Percentiles rank a stretch among this genome's conserved stretches.
These are phyloP conservation scores for Colletotrichum eremochloae DNA, from an alignment of 2,329 filamentous ascomycete genomes.

Conservation along the genomic window DNA sequence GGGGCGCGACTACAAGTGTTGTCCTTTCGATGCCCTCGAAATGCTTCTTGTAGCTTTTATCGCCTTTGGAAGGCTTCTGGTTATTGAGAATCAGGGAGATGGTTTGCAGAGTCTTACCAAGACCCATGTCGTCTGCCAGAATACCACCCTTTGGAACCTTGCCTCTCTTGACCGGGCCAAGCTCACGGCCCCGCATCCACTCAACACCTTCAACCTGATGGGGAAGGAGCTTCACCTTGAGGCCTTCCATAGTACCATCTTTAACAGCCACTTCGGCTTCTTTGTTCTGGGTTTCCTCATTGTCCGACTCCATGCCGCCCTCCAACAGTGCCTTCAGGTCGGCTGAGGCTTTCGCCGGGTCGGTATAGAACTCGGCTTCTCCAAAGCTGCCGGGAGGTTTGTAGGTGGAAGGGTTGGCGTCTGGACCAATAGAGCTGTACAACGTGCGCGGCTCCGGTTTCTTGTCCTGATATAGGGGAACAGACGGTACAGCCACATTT, in stretches of 20 bases:
- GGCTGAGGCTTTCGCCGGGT: constrained; percentile 78
- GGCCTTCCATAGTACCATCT: constrained; percentile 75
- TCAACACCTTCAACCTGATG: constrained; percentile 94
- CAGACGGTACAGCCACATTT: constrained; percentile 61
- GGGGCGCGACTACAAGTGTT: constrained; percentile 91
- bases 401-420: constrained; percentile 50
- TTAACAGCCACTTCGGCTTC: constrained; percentile 50
- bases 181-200: constrained; percentile 96
- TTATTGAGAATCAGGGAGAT: constrained; percentile 91
- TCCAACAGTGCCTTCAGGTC: constrained; percentile 87
- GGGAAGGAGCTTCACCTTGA: constrained; percentile 89
- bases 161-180: constrained; percentile 85
- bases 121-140: constrained; percentile 95
- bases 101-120: constrained; percentile 96
- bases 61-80: constrained; percentile 73
- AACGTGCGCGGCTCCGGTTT: constrained; percentile 61
- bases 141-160: constrained; percentile 91
- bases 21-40: constrained; percentile 78
- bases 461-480: constrained; percentile 62
- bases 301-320: constrained; percentile 82
- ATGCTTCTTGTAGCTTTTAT: constrained; percentile 75
- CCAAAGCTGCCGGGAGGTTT: constrained; percentile 48
- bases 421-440: constrained; percentile 60
- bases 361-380: constrained; percentile 74
- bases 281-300: constrained; percentile 63